Base-by-base conservation (phyloP, 148 eudicot genomes). In the Rhododendron ferrugineum region DNA sequence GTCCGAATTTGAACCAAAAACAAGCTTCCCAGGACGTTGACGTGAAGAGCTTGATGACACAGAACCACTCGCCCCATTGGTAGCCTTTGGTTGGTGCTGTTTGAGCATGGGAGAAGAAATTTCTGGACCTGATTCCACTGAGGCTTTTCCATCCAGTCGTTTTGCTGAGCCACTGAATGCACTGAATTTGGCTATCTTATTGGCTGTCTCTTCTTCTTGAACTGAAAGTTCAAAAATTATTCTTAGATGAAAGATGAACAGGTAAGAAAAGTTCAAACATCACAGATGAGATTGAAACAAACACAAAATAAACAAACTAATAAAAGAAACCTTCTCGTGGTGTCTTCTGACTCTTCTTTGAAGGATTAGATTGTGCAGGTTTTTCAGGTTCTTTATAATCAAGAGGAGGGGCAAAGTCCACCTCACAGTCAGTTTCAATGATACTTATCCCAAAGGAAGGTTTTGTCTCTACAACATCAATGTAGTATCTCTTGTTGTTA, bases 381-480 rank as follows among this genome's bases (percentile, higher is more conserved):
- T 78, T 85, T 83, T 82, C 85, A 22, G 85, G 88, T 79, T 87
- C 89, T 83, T 87, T 82, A 49, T 89, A 89, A 75, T 87, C 90
- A 50, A 86, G 75, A 26, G 90, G 88, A 52, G 87, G 82, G 37
- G 87, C 87, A 58, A 89, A 89, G 50, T 89, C 90, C 28, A 85
- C 90, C 70, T 82, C 87, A 40, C 90, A 89, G 78, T 89, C 90
- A 7, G 90, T 87, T 47, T 87, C 90, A 52, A 87, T 85, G 62
- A 89, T 56, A 34, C 86, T 85, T 13, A 89, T 72, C 18, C 87
- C 90, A 37, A 60, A 28, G 2, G 81, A 83, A 18, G 90, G 90
- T 30, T 52, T 54, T 32, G 86, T 87, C 44, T 89, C 87, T 49
- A 89, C 81, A 0, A 89, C 80, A 77, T 89, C 82, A 82, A 89